Percentiles rank a stretch among this genome's conserved stretches.
These are phyloP conservation scores for Cicer pinnatifidum DNA, from an alignment of 306 rosid genomes.

Conservation along the genomic window DNA sequence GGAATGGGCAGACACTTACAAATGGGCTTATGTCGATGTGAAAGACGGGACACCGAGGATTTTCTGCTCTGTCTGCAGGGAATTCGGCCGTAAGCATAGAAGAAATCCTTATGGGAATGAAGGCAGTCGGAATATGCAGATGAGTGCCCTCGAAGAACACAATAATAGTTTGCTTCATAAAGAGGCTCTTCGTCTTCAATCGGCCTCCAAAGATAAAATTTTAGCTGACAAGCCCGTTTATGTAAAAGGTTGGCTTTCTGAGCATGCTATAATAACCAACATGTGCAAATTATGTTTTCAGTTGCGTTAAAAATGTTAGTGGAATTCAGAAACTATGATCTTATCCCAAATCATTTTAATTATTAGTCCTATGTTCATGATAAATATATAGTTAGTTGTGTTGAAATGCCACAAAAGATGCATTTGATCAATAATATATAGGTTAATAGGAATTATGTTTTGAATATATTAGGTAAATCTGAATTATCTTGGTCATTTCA, in stretches of 20 bases:
- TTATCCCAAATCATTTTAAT: constrained; percentile 25
- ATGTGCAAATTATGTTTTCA: constrained; percentile 22
- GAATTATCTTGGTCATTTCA: constrained; percentile 16
- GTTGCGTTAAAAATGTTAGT: not conserved
- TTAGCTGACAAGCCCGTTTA: constrained; percentile 82
- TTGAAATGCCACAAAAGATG: constrained; percentile 29
- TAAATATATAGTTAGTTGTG: constrained; percentile 20
- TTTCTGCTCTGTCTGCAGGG: constrained; percentile 96
- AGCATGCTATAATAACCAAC: constrained; percentile 30
- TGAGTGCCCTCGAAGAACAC: constrained; percentile 98
- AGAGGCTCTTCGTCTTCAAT: constrained; percentile 98
- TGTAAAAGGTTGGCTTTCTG: constrained; percentile 76
- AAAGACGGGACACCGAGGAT: constrained; percentile 97
- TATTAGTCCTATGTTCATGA: not conserved
- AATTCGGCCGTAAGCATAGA: constrained; percentile 94
- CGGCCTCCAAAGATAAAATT: constrained; percentile 93
- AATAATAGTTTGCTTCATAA: constrained; percentile 98
- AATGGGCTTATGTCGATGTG: constrained; percentile 96
- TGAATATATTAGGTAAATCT: constrained; percentile 1
- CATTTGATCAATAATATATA: constrained; percentile 11
- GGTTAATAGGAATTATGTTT: constrained; percentile 31
- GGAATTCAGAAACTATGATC: constrained; percentile 6
- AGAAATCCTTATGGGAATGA: constrained; percentile 98
- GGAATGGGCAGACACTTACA: constrained; percentile 99
- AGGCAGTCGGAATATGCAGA: constrained; percentile 99